phyloP scores from a whole-genome alignment of 352 stramenopile species.

The Pythium aristosporum region DNA sequence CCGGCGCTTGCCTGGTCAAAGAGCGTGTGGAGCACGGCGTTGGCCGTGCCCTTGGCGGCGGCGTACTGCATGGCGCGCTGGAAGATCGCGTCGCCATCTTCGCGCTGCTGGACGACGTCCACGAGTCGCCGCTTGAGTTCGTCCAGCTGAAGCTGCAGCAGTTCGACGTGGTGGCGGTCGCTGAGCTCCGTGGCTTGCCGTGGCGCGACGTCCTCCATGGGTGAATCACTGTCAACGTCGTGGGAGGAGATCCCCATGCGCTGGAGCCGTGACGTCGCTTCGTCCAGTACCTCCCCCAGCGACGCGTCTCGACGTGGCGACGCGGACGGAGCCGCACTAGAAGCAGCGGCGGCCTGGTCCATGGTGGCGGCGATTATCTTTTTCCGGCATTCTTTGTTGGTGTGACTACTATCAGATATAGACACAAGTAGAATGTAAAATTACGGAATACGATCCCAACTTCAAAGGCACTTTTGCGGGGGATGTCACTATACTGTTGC shows the following conservation, averaged over 20 bases:
- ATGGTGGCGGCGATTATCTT: neutral
- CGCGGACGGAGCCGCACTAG: neutral
- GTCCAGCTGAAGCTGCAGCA: slow-evolving; percentile 51
- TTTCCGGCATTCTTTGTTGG: neutral
- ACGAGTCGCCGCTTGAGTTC: slow-evolving; percentile 48
- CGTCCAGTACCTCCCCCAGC: slow-evolving; percentile 40
- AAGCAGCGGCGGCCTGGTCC: neutral
- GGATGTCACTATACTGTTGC: neutral
- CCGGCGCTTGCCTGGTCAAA: slow-evolving; percentile 70
- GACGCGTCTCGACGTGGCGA: slow-evolving; percentile 7
- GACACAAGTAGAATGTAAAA: neutral
- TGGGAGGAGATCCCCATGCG: slow-evolving; percentile 57
- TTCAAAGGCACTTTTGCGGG: slow-evolving; percentile 15
- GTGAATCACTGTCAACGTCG: slow-evolving; percentile 8
- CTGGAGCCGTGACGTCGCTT: slow-evolving; percentile 40
- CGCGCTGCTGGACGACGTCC: slow-evolving; percentile 37
- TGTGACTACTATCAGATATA: neutral
- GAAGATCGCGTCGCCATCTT: slow-evolving; percentile 73
- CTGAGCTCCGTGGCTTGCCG: neutral
- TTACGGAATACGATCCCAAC: neutral
- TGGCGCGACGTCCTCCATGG: neutral
- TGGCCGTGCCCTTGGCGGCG: slow-evolving; percentile 68
- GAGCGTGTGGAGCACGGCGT: slow-evolving; percentile 70
- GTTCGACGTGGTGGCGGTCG: slow-evolving; percentile 14
- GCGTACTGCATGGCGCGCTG: slow-evolving; percentile 54